Conservation (phyloP, 352 stramenopile genomes). For the Phytophthora foliorum region DNA sequence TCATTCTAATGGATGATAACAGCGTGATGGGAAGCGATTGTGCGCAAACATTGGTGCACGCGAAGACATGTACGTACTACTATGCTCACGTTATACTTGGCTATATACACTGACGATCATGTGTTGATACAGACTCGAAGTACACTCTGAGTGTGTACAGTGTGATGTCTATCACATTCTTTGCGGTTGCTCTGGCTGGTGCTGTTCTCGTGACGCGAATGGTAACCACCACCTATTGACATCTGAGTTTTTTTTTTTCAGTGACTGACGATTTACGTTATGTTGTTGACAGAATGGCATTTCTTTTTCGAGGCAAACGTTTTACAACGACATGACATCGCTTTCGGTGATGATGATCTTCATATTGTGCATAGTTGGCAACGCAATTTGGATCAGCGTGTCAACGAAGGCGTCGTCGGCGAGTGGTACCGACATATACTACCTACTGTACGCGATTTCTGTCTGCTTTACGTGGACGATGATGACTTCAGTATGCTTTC, state of each 20-base stretch:
- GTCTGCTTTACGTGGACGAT: slow-evolving; percentile 86
- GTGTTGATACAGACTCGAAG: slow-evolving; percentile 51
- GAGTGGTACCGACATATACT: slow-evolving; percentile 77
- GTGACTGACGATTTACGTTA: slow-evolving; percentile 7
- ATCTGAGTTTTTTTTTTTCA: not conserved
- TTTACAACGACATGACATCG: slow-evolving; percentile 91
- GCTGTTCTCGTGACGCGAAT: slow-evolving; percentile 86
- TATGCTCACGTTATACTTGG: not conserved
- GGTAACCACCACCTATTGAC: slow-evolving; percentile 41
- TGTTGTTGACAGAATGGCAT: slow-evolving; percentile 70
- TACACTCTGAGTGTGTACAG: slow-evolving; percentile 87
- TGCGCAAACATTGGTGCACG: slow-evolving; percentile 71
- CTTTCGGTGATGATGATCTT: slow-evolving; percentile 82
- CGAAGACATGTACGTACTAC: slow-evolving; percentile 65
- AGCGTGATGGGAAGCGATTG: slow-evolving; percentile 71
- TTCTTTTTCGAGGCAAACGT: slow-evolving; percentile 74
- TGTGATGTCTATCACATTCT: slow-evolving; percentile 89
- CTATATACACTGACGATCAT: slow-evolving; percentile 16
- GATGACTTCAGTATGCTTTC: slow-evolving; percentile 89
- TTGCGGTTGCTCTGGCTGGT: slow-evolving; percentile 75
- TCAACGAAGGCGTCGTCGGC: slow-evolving; percentile 56
- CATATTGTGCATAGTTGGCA: slow-evolving; percentile 74
- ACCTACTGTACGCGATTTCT: slow-evolving; percentile 73
- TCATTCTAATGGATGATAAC: slow-evolving; percentile 69
- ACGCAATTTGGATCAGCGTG: slow-evolving; percentile 86